These are phyloP conservation scores for Planoprotostelium fungivorum DNA, from an alignment of 78 protist species.

Conservation along the genomic window DNA sequence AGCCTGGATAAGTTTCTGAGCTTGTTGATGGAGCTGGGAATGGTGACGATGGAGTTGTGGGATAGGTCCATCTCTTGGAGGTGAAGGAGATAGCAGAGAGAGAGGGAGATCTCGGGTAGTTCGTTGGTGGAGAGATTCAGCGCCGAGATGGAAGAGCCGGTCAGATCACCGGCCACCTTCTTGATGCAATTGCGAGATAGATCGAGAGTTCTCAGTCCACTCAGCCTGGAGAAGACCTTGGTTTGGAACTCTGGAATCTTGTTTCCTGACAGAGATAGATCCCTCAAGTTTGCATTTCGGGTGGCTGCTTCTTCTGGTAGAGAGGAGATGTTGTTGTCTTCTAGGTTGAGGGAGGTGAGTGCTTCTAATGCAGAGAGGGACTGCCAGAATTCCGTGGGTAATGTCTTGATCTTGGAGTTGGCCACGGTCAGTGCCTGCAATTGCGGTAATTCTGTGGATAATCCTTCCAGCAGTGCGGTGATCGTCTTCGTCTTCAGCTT, in stretches of 20 bases:
- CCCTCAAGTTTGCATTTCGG: neutral
- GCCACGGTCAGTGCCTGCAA: neutral
- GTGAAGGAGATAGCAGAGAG: neutral
- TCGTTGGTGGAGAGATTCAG: neutral
- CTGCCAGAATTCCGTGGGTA: neutral
- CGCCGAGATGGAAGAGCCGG: neutral
- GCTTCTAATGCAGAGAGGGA: neutral
- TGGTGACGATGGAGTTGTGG: neutral
- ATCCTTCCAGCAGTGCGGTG: neutral
- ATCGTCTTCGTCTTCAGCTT: neutral
- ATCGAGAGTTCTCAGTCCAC: neutral
- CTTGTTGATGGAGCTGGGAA: neutral
- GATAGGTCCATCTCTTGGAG: neutral
- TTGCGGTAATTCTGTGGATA: neutral
- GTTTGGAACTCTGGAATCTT: neutral
- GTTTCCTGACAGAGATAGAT: neutral
- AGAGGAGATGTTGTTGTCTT: neutral
- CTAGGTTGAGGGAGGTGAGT: neutral
- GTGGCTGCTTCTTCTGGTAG: neutral
- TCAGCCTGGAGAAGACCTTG: neutral
- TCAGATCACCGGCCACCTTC: neutral
- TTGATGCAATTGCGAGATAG: neutral
- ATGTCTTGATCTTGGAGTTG: neutral
- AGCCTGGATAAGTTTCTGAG: neutral
- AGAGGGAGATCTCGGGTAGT: neutral